Conservation (phyloP, 495 filamentous ascomycete species). For the Penicillium simplicissimum region DNA sequence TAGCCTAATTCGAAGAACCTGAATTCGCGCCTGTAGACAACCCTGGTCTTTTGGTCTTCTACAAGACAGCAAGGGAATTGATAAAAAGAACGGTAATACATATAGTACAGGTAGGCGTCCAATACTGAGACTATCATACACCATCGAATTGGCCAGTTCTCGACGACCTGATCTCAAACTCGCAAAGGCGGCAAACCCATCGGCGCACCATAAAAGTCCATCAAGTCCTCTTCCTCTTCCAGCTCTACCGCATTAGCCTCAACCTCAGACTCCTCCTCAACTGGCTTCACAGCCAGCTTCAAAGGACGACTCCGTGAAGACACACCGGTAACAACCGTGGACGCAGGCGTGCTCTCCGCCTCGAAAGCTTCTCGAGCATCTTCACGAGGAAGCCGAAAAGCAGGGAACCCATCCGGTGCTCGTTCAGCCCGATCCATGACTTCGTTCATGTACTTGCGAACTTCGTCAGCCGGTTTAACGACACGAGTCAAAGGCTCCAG, state of each 20-base stretch:
- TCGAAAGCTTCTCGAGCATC: slow-evolving; percentile 31
- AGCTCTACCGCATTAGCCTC: slow-evolving; percentile 31
- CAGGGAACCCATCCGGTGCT: slow-evolving; percentile 66
- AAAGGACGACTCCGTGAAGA: slow-evolving; percentile 32
- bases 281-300: slow-evolving; percentile 20
- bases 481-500: slow-evolving; percentile 74
- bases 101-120: neutral
- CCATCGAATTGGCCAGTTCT: neutral
- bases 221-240: slow-evolving; percentile 44
- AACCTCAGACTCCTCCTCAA: slow-evolving; percentile 40
- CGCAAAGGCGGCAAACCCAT: slow-evolving; percentile 37
- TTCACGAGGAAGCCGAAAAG: slow-evolving; percentile 61
- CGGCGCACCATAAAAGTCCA: slow-evolving; percentile 46
- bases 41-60: neutral
- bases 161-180: slow-evolving; percentile 7
- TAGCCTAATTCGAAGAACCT: neutral
- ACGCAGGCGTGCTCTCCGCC: slow-evolving; percentile 32
- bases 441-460: slow-evolving; percentile 78
- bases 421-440: slow-evolving; percentile 75
- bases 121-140: neutral
- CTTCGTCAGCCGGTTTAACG: slow-evolving; percentile 78
- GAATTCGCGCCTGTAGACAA: neutral
- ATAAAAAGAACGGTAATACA: neutral
- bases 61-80: neutral
- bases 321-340: slow-evolving; percentile 10